Base-by-base conservation (phyloP, 805 yeast genomes). In the Brettanomyces nanus region DNA sequence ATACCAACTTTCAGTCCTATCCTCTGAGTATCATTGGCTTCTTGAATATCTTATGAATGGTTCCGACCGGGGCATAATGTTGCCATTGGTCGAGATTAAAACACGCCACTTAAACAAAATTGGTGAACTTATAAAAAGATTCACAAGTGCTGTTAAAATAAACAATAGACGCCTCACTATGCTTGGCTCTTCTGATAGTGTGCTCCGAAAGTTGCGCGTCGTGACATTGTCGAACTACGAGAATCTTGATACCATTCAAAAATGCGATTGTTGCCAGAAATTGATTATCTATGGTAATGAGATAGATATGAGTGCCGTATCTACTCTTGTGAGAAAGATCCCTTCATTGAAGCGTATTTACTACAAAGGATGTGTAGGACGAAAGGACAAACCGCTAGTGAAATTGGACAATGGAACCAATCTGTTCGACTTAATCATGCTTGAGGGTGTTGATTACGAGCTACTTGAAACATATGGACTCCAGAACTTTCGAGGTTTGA, bases 231-330 rank as follows among this genome's bases (percentile, higher is more conserved):
- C 31, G 11, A 37, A 42, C 22, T 46, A 44, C 22, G 45, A 46
- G 26, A 38, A 46, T 31, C 42, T 40, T n/a, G 45, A 45, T 23
- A 19, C 38, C 20, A 40, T 42, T 15, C 27, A 35, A 18, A 38
- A 36, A 17, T 34, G 40, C 18, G 27, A 37, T 6, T 9, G 14
- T 7, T 38, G 36, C 18, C 36, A 33, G 31, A 43, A 44, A 13
- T 22, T 46, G 11, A 36, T 41, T 9, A 33, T 46, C 4, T 19
- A 40, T 11, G 49, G 49, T 7, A 38, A 43, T 17, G 41, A 42
- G 26, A 32, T 46, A 5, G 46, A 40, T 19, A 9, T 29, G 4
- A 29, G 22, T 11, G 39, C 39, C 2, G 17, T 45, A n/a, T 20
- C 38, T 1, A 25, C 20, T 5, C 4, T 46, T 9, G 25, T 42